phyloP scores from a whole-genome alignment of 139 green algal genomes.

The Asterochloris erici region DNA sequence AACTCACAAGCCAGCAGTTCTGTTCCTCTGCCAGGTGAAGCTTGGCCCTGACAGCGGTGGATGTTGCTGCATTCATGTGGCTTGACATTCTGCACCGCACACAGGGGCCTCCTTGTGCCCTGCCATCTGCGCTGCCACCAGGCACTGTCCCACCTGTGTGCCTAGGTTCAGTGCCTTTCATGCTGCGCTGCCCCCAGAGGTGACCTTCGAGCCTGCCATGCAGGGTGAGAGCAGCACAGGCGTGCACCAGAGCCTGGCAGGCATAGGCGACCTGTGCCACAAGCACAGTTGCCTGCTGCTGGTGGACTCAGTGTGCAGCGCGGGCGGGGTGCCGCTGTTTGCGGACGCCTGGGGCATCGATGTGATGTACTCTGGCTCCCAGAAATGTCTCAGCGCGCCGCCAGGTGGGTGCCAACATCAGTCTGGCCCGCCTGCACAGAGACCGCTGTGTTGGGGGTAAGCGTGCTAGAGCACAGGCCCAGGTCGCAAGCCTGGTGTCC shows the following conservation, averaged over 20 bases:
- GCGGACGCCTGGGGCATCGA: constrained; percentile 67
- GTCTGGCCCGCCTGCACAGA: too few species aligned
- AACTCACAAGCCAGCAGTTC: constrained; percentile 64
- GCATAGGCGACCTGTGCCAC: constrained; percentile 70
- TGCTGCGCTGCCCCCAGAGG: background rate
- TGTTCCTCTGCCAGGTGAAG: constrained; percentile 71
- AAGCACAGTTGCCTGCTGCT: constrained; percentile 62
- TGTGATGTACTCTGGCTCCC: constrained; percentile 73
- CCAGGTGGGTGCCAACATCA: constrained; percentile 25
- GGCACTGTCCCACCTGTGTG: too few species aligned
- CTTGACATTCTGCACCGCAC: background rate
- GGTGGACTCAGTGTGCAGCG: constrained; percentile 82
- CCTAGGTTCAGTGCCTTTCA: too few species aligned
- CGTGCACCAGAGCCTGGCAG: constrained; percentile 46
- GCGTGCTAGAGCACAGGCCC: too few species aligned
- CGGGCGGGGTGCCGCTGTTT: constrained; percentile 70
- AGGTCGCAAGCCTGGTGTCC: background rate
- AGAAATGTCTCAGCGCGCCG: constrained; percentile 74
- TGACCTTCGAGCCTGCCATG: background rate
- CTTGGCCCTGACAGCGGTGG: too few species aligned
- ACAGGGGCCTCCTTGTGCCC: too few species aligned
- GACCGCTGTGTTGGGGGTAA: too few species aligned
- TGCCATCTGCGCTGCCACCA: too few species aligned
- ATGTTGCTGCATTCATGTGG: too few species aligned
- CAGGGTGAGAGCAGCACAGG: constrained; percentile 75